Evolutionary conservation across 2,329 filamentous ascomycete species (phyloP).

Genomic region (Colletotrichum eremochloae): DNA sequence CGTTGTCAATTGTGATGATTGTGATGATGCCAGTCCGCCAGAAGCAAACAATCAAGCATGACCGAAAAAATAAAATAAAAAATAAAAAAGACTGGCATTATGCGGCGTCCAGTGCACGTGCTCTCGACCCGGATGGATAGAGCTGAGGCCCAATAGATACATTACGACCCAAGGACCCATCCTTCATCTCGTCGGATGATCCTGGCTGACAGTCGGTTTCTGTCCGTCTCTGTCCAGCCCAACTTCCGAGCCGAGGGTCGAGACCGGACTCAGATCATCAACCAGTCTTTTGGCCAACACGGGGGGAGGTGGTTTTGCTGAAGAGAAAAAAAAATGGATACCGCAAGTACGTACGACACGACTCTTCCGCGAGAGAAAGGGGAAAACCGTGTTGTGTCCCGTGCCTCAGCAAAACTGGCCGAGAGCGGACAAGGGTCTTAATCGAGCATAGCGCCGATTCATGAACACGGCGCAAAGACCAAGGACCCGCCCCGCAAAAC

Average conservation of each 20-base stretch:
- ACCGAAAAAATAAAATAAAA: neutral
- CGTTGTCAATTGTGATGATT: neutral
- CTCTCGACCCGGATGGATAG: neutral
- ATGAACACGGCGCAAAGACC: conserved; percentile 10
- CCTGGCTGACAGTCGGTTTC: neutral
- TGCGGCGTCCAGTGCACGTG: too few species aligned
- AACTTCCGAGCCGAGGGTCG: conserved; percentile 11
- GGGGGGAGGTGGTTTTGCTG: neutral
- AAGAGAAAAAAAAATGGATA: neutral
- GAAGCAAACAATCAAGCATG: neutral
- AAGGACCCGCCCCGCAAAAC: conserved; percentile 40
- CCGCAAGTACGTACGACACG: neutral
- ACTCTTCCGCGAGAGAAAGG: neutral
- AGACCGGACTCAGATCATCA: conserved; percentile 6
- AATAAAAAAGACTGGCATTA: neutral
- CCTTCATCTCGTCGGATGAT: neutral
- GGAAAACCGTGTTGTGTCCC: neutral
- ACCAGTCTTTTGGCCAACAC: neutral
- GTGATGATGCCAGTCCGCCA: neutral
- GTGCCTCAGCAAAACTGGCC: conserved; percentile 1
- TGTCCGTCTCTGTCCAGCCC: neutral
- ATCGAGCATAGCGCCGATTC: conserved; percentile 41
- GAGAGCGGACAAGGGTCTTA: conserved; percentile 37
- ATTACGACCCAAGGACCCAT: neutral
- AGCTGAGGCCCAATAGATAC: neutral